Conservation (phyloP, 805 yeast genomes). For the Candida maesae region DNA sequence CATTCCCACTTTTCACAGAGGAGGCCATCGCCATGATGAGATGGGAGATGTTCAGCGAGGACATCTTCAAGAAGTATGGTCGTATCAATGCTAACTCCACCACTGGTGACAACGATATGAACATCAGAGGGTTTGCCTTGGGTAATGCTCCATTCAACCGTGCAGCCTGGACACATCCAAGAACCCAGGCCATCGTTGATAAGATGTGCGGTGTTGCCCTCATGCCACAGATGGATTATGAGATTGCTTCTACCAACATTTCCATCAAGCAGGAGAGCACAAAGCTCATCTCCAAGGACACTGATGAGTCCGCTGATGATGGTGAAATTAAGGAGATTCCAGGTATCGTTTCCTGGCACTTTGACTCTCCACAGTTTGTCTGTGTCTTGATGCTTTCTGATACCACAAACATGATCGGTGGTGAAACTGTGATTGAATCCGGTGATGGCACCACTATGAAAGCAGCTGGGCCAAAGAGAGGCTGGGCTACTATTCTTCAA, state of each 20-base stretch:
- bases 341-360: conserved; percentile 61
- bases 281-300: conserved; percentile 5
- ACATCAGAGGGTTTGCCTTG: conserved; percentile 41
- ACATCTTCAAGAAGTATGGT: conserved; percentile 42
- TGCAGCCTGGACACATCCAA: conserved; percentile 58
- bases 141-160: conserved; percentile 46
- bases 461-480: conserved; percentile 40
- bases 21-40: conserved; percentile 59
- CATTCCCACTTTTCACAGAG: conserved; percentile 57
- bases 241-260: conserved; percentile 50
- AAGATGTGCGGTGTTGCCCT: conserved; percentile 43
- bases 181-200: conserved; percentile 47
- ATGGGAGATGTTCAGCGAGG: conserved; percentile 47
- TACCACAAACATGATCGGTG: conserved; percentile 55
- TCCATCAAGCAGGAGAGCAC: conserved; percentile 34
- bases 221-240: conserved; percentile 38
- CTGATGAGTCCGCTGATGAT: neutral
- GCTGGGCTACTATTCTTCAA: conserved; percentile 46
- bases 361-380: conserved; percentile 60
- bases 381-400: conserved; percentile 62
- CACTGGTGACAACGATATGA: conserved; percentile 44
- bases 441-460: conserved; percentile 23
- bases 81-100: conserved; percentile 40
- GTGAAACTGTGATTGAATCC: conserved; percentile 50
- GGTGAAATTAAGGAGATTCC: conserved; percentile 32